Evolutionary conservation across 805 yeast genomes (phyloP), one percentile per base, ranked within the genome.

Genomic region (Metschnikowia koreensis): DNA sequence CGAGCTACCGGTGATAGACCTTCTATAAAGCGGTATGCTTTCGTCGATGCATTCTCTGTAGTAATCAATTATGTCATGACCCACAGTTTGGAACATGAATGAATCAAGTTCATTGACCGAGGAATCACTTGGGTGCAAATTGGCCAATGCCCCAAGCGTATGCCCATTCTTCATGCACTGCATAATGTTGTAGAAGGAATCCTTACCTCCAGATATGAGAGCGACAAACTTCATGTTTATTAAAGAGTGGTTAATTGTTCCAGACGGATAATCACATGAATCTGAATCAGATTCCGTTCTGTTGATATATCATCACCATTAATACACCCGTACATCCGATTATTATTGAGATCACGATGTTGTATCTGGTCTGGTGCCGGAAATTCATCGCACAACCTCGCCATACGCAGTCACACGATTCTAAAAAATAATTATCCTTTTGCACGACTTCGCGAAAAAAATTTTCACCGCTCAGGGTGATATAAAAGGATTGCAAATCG

Each of bases 71-170:
- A 87, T 81, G 55, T 87, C 89, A 66, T 88, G 94, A 0, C 99
- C 99, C 7, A 94, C 98, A 0, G 99, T 94, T 69, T 94, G 99
- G 68, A 89, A 94, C 99, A 94, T 94, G 64, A 86, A 93, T 48
- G 97, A 89, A 66, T 94, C 97, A 48, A 94, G 71, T 66, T 94
- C 99, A 58, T 69, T 70, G 12, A 50, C 46, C 16, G 48, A 40
- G n/a, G 52, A 52, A 43, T 63, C 62, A 1, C 77, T 76, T 1
- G 97, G 97, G 61, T 83, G 82, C 54, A 94, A 68, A 62, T 94
- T 94, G 0, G 91, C 98, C 44, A 93, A 68, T 1, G 97, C 97
- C 0, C 81, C 81, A 6, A 94, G 72, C 60, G 89, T 88, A 70
- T 94, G 99, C 12, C 96, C 96, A 47, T 87, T 82, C 2, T 80